These are phyloP conservation scores for Euphorbia pulcherrima DNA, from an alignment of 345 rosid genomes.

Conservation along the genomic window DNA sequence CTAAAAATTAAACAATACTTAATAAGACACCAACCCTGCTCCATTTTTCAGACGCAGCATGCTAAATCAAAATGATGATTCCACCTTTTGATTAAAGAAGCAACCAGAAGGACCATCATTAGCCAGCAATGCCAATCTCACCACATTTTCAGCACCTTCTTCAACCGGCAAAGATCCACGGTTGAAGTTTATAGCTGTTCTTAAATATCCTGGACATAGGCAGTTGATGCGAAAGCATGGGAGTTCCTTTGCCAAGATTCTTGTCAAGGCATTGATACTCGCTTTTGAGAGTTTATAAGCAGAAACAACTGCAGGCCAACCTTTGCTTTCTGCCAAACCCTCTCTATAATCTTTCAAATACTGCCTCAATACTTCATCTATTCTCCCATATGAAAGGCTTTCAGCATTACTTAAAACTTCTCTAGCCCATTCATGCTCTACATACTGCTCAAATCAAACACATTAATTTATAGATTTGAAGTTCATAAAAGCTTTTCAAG, in stretches of 20 bases:
- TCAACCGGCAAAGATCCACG: background rate
- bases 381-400: slow-evolving; percentile 25
- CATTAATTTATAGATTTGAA: no score
- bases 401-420: slow-evolving; percentile 18
- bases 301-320: slow-evolving; percentile 19
- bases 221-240: slow-evolving; percentile 20
- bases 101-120: slow-evolving; percentile 8
- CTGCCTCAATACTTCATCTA: slow-evolving; percentile 24
- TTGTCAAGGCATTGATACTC: slow-evolving; percentile 28
- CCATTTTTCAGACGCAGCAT: no score
- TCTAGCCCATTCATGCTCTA: slow-evolving; percentile 24
- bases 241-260: slow-evolving; percentile 21
- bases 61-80: slow-evolving; percentile 7
- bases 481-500: no score
- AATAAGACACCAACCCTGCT: no score
- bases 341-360: slow-evolving; percentile 27
- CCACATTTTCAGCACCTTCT: slow-evolving; percentile 18
- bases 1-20: no score
- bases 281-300: slow-evolving; percentile 29
- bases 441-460: slow-evolving; percentile 17
- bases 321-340: slow-evolving; percentile 21
- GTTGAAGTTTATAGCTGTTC: slow-evolving; percentile 22
- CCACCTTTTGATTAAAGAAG: slow-evolving; percentile 1
- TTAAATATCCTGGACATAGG: slow-evolving; percentile 29
- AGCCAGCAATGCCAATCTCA: slow-evolving; percentile 13